A percentile compares a stretch with the other conserved stretches of the same genome.
Conservation (phyloP, 73 alveolate genomes). For the Durusdinium trenchii region DNA sequence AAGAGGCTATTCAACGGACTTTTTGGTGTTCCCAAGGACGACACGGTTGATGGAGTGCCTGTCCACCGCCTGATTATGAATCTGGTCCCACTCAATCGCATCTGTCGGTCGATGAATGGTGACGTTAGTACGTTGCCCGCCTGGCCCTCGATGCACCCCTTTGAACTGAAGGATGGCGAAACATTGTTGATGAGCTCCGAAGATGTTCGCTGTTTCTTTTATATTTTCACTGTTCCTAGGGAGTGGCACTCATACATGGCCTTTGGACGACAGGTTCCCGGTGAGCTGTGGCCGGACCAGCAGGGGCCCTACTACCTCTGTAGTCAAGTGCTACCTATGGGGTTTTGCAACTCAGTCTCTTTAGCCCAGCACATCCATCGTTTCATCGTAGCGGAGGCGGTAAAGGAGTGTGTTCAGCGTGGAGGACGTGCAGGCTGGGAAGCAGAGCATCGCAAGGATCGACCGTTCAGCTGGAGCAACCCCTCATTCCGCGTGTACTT, state of each 20-base stretch:
- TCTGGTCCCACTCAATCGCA: not conserved
- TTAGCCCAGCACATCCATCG: not conserved
- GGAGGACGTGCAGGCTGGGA: not conserved
- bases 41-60: not conserved
- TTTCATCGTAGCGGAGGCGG: not conserved
- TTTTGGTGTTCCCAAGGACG: too few species aligned
- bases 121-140: not conserved
- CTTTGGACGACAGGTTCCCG: not conserved
- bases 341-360: not conserved
- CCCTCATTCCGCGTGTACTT: not conserved
- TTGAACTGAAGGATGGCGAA: not conserved
- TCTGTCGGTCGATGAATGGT: not conserved
- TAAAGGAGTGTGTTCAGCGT: not conserved
- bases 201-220: not conserved
- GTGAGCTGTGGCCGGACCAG: not conserved
- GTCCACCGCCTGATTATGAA: slow-evolving; percentile 5
- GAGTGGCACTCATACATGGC: not conserved
- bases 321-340: not conserved
- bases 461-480: not conserved
- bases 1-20: too few species aligned
- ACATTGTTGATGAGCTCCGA: not conserved
- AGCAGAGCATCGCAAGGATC: not conserved
- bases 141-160: not conserved
- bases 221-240: not conserved
- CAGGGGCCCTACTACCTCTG: not conserved